A percentile compares a stretch with the other conserved stretches of the same genome.
These are phyloP conservation scores for Echria macrotheca DNA, from an alignment of 495 filamentous ascomycete genomes.

Conservation along the genomic window DNA sequence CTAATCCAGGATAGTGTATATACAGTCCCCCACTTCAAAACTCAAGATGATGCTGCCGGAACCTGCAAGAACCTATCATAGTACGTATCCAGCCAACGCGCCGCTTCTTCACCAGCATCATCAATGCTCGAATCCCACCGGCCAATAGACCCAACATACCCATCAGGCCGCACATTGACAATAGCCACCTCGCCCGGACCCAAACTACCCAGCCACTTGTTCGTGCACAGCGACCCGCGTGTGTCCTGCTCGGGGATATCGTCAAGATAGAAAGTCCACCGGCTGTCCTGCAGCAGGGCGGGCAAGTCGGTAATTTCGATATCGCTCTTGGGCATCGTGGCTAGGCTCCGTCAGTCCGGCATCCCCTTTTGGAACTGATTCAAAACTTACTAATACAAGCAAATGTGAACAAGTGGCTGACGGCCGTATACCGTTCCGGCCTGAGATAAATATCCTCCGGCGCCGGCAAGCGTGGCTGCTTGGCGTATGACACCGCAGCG, in stretches of 20 bases:
- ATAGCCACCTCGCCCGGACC: conserved; percentile 47
- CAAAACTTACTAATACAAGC: conserved; percentile 45
- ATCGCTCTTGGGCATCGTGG: conserved; percentile 48
- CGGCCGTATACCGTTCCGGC: conserved; percentile 55
- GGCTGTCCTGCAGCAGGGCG: conserved; percentile 47
- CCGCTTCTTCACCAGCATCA: conserved; percentile 41
- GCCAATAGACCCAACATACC: conserved; percentile 58
- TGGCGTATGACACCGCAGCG: conserved; percentile 48
- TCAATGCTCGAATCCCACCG: conserved; percentile 45
- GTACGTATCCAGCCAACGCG: conserved; percentile 54
- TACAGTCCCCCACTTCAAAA: no score
- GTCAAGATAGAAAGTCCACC: conserved; percentile 68
- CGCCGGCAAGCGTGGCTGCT: conserved; percentile 41
- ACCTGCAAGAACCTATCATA: conserved; percentile 50
- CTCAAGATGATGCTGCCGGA: no score
- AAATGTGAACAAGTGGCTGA: conserved; percentile 56
- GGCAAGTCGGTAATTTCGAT: conserved; percentile 61
- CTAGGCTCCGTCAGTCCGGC: conserved; percentile 19
- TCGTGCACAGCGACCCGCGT: conserved; percentile 45
- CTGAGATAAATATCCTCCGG: conserved; percentile 54
- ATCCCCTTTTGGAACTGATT: background rate
- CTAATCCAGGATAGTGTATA: no score
- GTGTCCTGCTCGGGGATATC: conserved; percentile 46
- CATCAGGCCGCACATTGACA: conserved; percentile 61
- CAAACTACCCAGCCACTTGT: conserved; percentile 59